Percentiles rank a stretch among this genome's conserved stretches.
phyloP scores from a whole-genome alignment of 345 rosid species.

The Populus ilicifolia region DNA sequence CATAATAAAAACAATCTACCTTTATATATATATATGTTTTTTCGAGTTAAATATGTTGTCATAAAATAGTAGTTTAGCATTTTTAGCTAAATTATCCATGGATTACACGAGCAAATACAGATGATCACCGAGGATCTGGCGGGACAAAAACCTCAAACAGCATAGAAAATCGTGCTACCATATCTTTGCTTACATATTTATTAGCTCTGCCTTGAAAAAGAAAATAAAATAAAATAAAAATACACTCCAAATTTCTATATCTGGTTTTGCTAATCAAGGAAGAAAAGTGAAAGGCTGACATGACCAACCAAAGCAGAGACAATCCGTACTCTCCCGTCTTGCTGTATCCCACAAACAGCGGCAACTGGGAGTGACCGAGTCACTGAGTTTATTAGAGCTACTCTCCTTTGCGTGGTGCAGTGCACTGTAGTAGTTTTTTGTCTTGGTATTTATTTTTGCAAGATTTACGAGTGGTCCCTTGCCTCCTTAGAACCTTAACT shows the following conservation, averaged over 20 bases:
- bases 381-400: not conserved
- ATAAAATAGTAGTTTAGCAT: too few relatives aligned
- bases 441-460: not conserved
- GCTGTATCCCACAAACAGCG: slow-evolving; percentile 4
- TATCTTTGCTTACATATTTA: not conserved
- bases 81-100: not conserved
- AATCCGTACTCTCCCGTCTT: not conserved
- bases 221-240: not conserved
- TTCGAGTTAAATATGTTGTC: too few relatives aligned
- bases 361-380: slow-evolving; percentile 1
- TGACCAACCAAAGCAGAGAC: slow-evolving; percentile 2
- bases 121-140: not conserved
- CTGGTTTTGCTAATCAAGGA: not conserved
- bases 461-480: not conserved
- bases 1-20: too few relatives aligned
- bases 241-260: too few relatives aligned
- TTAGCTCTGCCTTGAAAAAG: not conserved
- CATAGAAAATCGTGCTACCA: not conserved
- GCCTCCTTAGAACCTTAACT: not conserved
- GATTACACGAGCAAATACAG: not conserved
- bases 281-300: not conserved
- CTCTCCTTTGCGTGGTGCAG: not conserved
- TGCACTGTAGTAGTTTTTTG: not conserved
- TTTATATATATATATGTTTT: too few relatives aligned
- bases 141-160: not conserved